Evolutionary conservation across 306 rosid genomes (phyloP).

Genomic region (Trifolium repens): DNA sequence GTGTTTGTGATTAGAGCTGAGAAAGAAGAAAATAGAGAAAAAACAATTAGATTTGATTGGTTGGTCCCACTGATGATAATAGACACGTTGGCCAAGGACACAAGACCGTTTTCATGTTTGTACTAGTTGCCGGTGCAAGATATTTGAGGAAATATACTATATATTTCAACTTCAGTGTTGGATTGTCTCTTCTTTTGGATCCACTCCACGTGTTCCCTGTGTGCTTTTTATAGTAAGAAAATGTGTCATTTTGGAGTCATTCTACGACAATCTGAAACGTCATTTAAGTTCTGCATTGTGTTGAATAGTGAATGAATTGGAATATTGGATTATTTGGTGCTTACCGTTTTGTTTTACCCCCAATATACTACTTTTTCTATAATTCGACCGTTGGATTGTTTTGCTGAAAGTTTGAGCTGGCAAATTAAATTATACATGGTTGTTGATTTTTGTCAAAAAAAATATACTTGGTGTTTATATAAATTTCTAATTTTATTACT

Average conservation of each 20-base stretch:
- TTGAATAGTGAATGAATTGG: not conserved
- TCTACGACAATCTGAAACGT: not conserved
- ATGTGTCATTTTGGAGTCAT: not conserved
- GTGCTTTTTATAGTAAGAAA: no score
- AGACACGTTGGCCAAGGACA: constrained; percentile 26
- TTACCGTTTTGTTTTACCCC: not conserved
- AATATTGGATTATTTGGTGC: constrained; percentile 4
- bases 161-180: not conserved
- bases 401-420: not conserved
- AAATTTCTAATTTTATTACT: no score
- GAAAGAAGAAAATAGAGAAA: not conserved
- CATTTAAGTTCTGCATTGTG: not conserved
- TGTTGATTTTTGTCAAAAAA: not conserved
- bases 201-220: not conserved
- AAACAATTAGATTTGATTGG: not conserved
- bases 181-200: constrained; percentile 2
- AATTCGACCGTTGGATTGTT: constrained; percentile 34
- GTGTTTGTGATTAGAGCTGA: not conserved
- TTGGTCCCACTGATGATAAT: constrained; percentile 19
- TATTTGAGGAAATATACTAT: not conserved
- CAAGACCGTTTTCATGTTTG: constrained; percentile 36
- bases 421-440: no score
- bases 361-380: not conserved
- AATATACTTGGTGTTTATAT: no score
- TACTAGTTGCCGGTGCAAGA: not conserved